Evolutionary conservation across 177 flowering plant species (phyloP).

Genomic region (Vitis hybrid): DNA sequence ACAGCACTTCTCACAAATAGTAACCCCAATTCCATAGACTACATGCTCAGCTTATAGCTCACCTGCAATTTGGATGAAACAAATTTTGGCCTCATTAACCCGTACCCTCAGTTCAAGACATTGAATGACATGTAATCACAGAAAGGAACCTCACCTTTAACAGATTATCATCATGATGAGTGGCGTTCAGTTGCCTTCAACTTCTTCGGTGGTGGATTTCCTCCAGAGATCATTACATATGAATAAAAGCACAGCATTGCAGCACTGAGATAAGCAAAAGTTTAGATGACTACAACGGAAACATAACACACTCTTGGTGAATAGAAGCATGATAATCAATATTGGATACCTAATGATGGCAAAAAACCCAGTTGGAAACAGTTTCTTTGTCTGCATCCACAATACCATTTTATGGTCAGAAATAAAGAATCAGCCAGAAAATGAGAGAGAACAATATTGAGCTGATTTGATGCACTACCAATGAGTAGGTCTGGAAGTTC

Average conservation of each 20-base stretch:
- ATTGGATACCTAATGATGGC: slow-evolving; percentile 60
- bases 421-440: background rate
- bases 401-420: background rate
- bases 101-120: background rate
- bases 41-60: background rate
- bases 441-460: background rate
- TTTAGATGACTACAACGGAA: slow-evolving; percentile 1
- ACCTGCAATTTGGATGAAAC: slow-evolving; percentile 1
- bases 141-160: background rate
- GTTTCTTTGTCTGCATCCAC: slow-evolving; percentile 74
- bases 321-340: background rate
- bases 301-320: background rate
- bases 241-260: slow-evolving; percentile 87
- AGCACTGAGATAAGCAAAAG: slow-evolving; percentile 49
- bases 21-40: background rate
- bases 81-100: slow-evolving; percentile 4
- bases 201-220: slow-evolving; percentile 98
- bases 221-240: slow-evolving; percentile 85
- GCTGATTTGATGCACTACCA: slow-evolving; percentile 44
- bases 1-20: too few relatives aligned
- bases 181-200: slow-evolving; percentile 40
- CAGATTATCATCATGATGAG: slow-evolving; percentile 23
- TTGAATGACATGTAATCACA: background rate
- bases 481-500: slow-evolving; percentile 50
- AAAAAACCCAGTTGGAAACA: slow-evolving; percentile 65